Percentiles rank a stretch among this genome's conserved stretches.
phyloP scores from a whole-genome alignment of 2,329 filamentous ascomycete genomes.

The Akanthomyces uredinophilus region DNA sequence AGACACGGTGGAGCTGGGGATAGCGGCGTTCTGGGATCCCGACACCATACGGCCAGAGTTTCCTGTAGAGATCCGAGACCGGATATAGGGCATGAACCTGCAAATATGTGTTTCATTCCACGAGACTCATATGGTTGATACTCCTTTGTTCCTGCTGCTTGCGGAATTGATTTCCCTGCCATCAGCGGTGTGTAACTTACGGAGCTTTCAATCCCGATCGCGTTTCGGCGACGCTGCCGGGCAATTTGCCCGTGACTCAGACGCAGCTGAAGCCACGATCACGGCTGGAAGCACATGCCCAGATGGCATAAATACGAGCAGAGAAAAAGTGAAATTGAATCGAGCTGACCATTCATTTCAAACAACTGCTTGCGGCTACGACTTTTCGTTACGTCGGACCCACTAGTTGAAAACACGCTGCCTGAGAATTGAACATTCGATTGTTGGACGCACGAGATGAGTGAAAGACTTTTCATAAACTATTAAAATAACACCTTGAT shows the following conservation, averaged over 20 bases:
- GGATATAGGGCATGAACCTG: neutral
- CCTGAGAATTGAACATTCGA: neutral
- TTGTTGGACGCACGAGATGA: neutral
- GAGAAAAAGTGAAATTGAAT: too few relatives aligned
- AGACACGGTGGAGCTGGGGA: neutral
- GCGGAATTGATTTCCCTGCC: too few relatives aligned
- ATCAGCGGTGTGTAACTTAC: too few relatives aligned
- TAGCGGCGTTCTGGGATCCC: neutral
- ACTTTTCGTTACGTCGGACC: constrained; percentile 15
- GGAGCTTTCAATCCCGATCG: too few relatives aligned
- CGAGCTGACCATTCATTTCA: constrained; percentile 34
- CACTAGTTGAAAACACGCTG: neutral
- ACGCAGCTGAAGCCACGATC: too few relatives aligned
- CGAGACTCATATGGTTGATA: too few relatives aligned
- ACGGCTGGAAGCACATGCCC: too few relatives aligned
- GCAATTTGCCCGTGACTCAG: too few relatives aligned
- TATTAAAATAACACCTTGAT: neutral
- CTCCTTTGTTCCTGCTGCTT: too few relatives aligned
- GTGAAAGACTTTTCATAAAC: neutral
- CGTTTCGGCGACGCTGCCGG: too few relatives aligned
- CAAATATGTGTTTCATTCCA: neutral
- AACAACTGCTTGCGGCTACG: constrained; percentile 31
- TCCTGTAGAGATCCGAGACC: neutral
- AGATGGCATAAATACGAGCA: too few relatives aligned
- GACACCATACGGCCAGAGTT: neutral